Conservation (phyloP, 2,329 filamentous ascomycete genomes). For the Blastomyces parvus region DNA sequence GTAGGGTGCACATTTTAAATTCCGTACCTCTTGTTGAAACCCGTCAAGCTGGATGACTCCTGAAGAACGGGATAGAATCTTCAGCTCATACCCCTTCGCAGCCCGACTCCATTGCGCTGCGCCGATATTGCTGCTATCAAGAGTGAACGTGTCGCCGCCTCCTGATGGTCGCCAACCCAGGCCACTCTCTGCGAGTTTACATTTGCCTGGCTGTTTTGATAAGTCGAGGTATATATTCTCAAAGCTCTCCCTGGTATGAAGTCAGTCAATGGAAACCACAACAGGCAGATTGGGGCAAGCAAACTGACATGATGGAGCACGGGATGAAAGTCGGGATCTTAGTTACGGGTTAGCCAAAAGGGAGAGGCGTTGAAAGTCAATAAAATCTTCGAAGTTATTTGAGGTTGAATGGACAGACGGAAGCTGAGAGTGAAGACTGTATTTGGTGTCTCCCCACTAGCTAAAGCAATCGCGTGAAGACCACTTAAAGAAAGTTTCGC, state of each 20-base stretch:
- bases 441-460: constrained; percentile 4
- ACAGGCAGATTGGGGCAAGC: background rate
- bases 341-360: background rate
- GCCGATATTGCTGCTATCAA: constrained; percentile 76
- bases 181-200: constrained; percentile 86
- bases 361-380: background rate
- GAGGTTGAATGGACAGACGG: background rate
- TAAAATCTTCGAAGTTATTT: background rate
- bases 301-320: constrained; percentile 13
- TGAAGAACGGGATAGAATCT: constrained; percentile 74
- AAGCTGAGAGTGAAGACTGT: background rate
- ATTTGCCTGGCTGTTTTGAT: constrained; percentile 84
- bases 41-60: constrained; percentile 90
- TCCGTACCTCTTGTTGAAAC: constrained; percentile 67
- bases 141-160: constrained; percentile 85
- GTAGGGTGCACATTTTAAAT: background rate
- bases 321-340: background rate
- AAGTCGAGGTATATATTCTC: constrained; percentile 95
- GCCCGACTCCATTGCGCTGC: constrained; percentile 92
- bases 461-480: constrained; percentile 5
- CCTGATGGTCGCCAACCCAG: constrained; percentile 88
- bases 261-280: constrained; percentile 7
- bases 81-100: constrained; percentile 84
- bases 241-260: constrained; percentile 65
- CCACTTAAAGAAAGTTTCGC: constrained; percentile 7